Conservation (phyloP, 345 rosid species). For the Toxicodendron radicans region DNA sequence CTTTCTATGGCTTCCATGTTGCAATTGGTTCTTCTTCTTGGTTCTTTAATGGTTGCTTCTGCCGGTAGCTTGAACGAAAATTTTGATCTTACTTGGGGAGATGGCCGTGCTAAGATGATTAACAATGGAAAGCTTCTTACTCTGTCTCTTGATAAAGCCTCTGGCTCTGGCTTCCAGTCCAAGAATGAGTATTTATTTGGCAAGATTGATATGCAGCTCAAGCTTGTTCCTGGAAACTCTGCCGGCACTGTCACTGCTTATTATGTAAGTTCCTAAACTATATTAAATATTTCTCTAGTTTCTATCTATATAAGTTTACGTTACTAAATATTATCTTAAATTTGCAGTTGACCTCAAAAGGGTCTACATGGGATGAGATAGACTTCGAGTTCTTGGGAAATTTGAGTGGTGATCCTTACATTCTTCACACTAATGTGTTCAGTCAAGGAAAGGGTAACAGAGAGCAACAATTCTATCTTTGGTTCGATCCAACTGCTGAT, state of each 20-base stretch:
- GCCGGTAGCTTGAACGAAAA: slow-evolving; percentile 9
- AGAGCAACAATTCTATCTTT: slow-evolving; percentile 65
- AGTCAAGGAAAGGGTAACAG: slow-evolving; percentile 60
- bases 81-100: not conserved
- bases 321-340: not conserved
- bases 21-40: slow-evolving; percentile 2
- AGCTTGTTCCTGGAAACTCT: slow-evolving; percentile 12
- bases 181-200: not conserved
- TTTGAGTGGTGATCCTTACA: slow-evolving; percentile 61
- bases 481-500: slow-evolving; percentile 69
- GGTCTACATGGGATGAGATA: slow-evolving; percentile 66
- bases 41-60: slow-evolving; percentile 8
- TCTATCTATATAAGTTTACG: not conserved
- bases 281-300: not conserved
- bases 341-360: slow-evolving; percentile 51
- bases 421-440: slow-evolving; percentile 59
- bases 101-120: no score
- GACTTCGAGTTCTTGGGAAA: slow-evolving; percentile 73
- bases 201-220: slow-evolving; percentile 16
- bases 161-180: no score
- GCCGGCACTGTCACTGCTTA: slow-evolving; percentile 17
- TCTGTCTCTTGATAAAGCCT: no score
- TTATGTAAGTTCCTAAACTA: not conserved
- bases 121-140: no score
- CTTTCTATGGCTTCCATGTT: slow-evolving; percentile 2